Conservation (phyloP, 371 early-diverging fungal genomes). For the Mortierella sp. region DNA sequence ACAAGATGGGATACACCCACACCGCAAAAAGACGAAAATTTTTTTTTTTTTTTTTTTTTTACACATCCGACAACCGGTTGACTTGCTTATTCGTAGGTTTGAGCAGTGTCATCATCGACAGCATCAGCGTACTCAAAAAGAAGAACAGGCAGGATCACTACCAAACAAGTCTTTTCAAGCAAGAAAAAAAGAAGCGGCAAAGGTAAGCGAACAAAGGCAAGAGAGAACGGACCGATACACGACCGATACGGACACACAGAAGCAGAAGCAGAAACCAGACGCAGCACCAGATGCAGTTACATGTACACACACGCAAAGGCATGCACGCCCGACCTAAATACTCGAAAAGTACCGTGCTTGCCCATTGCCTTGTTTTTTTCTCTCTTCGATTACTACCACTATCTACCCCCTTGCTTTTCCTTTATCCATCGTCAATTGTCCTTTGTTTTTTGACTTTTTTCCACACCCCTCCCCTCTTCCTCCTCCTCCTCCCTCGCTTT, state of each 20-base stretch:
- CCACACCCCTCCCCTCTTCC: not conserved
- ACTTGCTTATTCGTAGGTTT: not conserved
- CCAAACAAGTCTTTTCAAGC: not conserved
- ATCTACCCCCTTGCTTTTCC: conserved; percentile 2
- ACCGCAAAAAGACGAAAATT: not conserved
- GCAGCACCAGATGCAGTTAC: not conserved
- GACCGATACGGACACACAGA: not conserved
- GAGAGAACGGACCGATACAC: not conserved
- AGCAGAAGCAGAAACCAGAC: not conserved
- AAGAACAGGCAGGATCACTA: not conserved
- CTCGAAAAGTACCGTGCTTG: not conserved
- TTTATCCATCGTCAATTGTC: not conserved
- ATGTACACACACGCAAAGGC: not conserved
- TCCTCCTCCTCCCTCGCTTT: not conserved
- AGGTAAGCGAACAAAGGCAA: not conserved
- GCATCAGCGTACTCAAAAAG: not conserved
- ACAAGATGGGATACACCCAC: not conserved
- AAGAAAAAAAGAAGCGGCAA: conserved; percentile 4
- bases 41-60: not conserved
- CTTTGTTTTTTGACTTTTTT: not conserved
- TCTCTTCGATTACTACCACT: conserved; percentile 4
- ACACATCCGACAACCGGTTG: not conserved
- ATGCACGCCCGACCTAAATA: conserved; percentile 6
- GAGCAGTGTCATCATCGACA: not conserved
- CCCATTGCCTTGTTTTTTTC: too few relatives aligned